Base-by-base conservation (phyloP, 139 green algal genomes). In the Tetradesmus obliquus region DNA sequence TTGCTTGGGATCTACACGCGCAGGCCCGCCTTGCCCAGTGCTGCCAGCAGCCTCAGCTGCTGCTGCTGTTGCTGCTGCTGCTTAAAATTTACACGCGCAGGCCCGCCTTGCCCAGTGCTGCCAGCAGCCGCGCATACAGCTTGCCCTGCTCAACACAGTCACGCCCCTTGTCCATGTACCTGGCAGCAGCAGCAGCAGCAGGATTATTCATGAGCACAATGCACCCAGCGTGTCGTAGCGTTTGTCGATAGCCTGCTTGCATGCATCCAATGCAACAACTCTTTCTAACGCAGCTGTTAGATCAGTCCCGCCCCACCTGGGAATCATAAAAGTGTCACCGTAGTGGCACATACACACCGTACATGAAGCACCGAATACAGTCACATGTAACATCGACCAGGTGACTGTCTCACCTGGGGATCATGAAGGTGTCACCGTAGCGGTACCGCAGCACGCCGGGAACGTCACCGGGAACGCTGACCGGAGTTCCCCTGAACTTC, bases 361-460 rank as follows among this genome's bases (percentile, higher is more conserved):
- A 19, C 60, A 13, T 72, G 12, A 72, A 45, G 32, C 32, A 45
- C 32, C 32, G 32, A 45, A 45, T 45, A 45, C 32, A 45, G 32
- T 45, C 32, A 45, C 32, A 45, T 45, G 32, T 45, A 45, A 45
- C 32, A 45, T 45, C 0, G 32, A 45, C 32, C 32, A 45, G 32
- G 32, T 45, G 32, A 45, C 32, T 45, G 32, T 45, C 88, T 32
- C 93, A 97, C 94, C 55, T 86, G 6, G 95, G 94, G 4, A 91
- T 62, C 58, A 91, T 97, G 76, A 94, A 94, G 55, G 82, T 95
- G 60, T 90, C 93, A 9, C 94, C 93, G 79, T 95, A 95, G 24
- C 94, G 87, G 57, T 90, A 88, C 54, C 58, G 76, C 86, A 95
- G 90, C 20, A 91, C 93, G 45, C 87, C 93, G 17, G 94, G 82